Evolutionary conservation across 2,329 filamentous ascomycete genomes (phyloP), one percentile per base, ranked within the genome.

Genomic region (Neofusicoccum parvum): DNA sequence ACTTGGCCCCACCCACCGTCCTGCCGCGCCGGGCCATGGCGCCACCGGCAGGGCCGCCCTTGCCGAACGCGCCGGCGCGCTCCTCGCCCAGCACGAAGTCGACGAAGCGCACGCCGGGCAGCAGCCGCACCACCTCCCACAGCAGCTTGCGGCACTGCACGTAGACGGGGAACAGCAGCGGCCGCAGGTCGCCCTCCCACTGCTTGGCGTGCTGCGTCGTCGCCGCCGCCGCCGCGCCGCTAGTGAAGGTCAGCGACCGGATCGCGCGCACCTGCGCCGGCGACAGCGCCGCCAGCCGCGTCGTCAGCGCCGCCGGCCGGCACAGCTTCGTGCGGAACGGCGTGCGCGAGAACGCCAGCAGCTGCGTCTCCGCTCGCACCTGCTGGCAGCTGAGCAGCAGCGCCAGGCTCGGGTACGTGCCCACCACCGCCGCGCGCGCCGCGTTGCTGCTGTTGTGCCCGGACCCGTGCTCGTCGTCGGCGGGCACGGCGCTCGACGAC

Each of bases 381-480:
- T 68, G 67, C 11, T 48, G 67, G 45, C 65, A 67, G 48, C 65
- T 67, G 9, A 60, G 23, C n/a, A 68, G 65, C 41, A 68, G 62
- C 32, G 50, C 41, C 27, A 64, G 43, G 46, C 20, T 51, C 6
- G 45, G 46, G 34, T 62, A 36, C 9, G 56, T 34, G 27, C 56
- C 56, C 43, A 37, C 32, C 6, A 41, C 56, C 27, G 43, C 27
- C 3, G 41, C 5, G 20, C 39, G 51, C 51, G 37, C 51, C 3
- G 51, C 23, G 39, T 46, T 32, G 23, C 41, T 17, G 14, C 41
- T 45, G 41, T 14, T 37, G 32, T 23, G 5, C n/a, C 43, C 32
- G 27, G 41, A 60, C 20, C n/a, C 56, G 41, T 60, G 56, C 41
- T 34, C 32, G n/a, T 60, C 56, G 27, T 60, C 56, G 4, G 56